These are phyloP conservation scores for Trametes coccinea DNA, from an alignment of 768 basidiomycete species.

Conservation along the genomic window DNA sequence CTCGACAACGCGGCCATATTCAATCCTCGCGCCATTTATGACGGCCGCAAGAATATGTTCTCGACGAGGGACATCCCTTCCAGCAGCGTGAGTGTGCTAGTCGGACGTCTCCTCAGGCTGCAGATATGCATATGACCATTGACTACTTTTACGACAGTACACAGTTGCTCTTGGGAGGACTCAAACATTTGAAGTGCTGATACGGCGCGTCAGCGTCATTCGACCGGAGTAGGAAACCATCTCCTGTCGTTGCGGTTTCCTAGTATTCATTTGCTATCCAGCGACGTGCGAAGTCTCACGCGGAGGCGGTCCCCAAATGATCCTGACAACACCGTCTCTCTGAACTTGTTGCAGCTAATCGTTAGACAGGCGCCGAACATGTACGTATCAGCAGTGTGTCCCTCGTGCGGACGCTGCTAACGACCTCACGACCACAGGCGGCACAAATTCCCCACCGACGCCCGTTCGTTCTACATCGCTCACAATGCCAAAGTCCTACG, in stretches of 20 bases:
- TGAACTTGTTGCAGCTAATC: conserved; percentile 25
- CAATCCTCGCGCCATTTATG: conserved; percentile 18
- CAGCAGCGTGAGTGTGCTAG: conserved; percentile 1
- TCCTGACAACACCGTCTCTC: conserved; percentile 3
- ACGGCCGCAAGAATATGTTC: conserved; percentile 23
- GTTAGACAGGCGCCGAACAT: conserved; percentile 24
- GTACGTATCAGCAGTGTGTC: not conserved
- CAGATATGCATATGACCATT: too few species aligned
- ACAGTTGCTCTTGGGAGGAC: conserved; percentile 1
- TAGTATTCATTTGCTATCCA: not conserved
- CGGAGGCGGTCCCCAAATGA: not conserved
- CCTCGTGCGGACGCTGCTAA: not conserved
- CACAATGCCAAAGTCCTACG: conserved; percentile 2
- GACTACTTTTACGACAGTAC: conserved; percentile 1
- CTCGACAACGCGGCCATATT: conserved; percentile 9
- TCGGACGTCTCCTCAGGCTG: not conserved
- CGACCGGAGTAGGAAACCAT: conserved; percentile 3
- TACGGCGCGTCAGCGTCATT: conserved; percentile 16
- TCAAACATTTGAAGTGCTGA: conserved; percentile 2
- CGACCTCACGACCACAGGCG: conserved; percentile 1
- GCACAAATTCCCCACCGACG: conserved; percentile 16
- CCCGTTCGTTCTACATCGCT: conserved; percentile 17
- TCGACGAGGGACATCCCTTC: not conserved
- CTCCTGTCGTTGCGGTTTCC: not conserved
- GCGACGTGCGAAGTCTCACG: conserved; percentile 11